Conservation (phyloP, 768 basidiomycete species). For the Mycena albidolilacea region DNA sequence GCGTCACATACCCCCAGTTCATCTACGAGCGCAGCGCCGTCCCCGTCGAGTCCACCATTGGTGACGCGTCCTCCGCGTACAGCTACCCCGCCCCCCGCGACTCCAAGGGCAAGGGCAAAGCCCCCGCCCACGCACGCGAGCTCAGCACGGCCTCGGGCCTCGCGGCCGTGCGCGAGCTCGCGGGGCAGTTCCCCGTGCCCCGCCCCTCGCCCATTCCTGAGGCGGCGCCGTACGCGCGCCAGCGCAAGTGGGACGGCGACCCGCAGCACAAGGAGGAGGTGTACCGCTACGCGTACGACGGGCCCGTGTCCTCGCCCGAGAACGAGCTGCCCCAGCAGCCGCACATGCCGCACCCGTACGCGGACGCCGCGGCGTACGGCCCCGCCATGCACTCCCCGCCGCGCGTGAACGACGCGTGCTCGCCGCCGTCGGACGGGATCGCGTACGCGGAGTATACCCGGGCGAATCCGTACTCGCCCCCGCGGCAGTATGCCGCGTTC, state of each 20-base stretch:
- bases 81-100: not conserved
- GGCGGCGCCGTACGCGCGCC: not conserved
- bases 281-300: conserved; percentile 37
- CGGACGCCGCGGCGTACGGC: conserved; percentile 19
- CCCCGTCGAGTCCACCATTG: not conserved
- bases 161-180: conserved; percentile 64
- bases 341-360: conserved; percentile 17
- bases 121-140: not conserved
- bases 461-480: not conserved
- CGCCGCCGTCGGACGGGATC: not conserved
- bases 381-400: not conserved
- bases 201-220: conserved; percentile 4
- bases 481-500: not conserved
- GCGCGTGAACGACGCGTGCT: not conserved
- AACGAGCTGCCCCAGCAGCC: not conserved
- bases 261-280: conserved; percentile 25
- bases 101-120: conserved; percentile 2
- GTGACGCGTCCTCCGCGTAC: not conserved
- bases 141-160: conserved; percentile 50
- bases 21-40: conserved; percentile 28
- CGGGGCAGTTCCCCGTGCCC: conserved; percentile 64
- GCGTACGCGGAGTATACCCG: not conserved
- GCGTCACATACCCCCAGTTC: conserved; percentile 18
- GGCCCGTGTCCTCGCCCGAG: conserved; percentile 25
- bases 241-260: not conserved